phyloP scores from a whole-genome alignment of 208 protist species.

The Wallacemonas collosoma region DNA sequence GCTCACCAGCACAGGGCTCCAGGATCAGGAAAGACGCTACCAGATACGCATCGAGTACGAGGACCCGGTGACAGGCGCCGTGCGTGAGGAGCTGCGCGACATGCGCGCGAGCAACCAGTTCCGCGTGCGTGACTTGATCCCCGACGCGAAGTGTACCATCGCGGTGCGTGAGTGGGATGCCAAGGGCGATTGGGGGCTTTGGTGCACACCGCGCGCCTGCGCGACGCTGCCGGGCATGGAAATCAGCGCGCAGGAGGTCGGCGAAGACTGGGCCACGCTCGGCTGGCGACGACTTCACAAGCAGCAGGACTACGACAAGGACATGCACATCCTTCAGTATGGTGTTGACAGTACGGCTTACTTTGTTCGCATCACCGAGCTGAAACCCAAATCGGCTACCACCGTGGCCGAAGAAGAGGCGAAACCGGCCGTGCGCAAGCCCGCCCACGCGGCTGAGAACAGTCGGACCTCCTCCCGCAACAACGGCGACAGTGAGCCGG shows the following conservation, averaged over 20 bases:
- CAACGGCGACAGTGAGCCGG: too few relatives aligned
- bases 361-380: slow-evolving; percentile 77
- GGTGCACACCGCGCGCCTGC: slow-evolving; percentile 80
- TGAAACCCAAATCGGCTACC: slow-evolving; percentile 19
- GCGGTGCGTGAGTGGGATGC: slow-evolving; percentile 90
- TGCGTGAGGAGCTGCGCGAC: slow-evolving; percentile 68
- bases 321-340: slow-evolving; percentile 84
- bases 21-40: slow-evolving; percentile 68
- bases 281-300: slow-evolving; percentile 64
- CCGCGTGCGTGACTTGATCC: slow-evolving; percentile 71
- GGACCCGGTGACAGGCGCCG: slow-evolving; percentile 43
- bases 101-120: slow-evolving; percentile 81
- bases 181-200: slow-evolving; percentile 90
- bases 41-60: slow-evolving; percentile 78
- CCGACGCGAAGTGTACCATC: slow-evolving; percentile 91
- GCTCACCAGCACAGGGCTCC: slow-evolving; percentile 51
- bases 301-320: slow-evolving; percentile 82
- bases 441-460: too few relatives aligned
- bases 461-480: too few relatives aligned
- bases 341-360: slow-evolving; percentile 68
- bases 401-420: background rate
- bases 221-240: slow-evolving; percentile 81
- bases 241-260: slow-evolving; percentile 62
- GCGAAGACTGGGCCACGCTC: slow-evolving; percentile 75
- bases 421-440: too few relatives aligned